Base-by-base conservation (phyloP, 2,329 filamentous ascomycete genomes). In the Aspergillus ruber region DNA sequence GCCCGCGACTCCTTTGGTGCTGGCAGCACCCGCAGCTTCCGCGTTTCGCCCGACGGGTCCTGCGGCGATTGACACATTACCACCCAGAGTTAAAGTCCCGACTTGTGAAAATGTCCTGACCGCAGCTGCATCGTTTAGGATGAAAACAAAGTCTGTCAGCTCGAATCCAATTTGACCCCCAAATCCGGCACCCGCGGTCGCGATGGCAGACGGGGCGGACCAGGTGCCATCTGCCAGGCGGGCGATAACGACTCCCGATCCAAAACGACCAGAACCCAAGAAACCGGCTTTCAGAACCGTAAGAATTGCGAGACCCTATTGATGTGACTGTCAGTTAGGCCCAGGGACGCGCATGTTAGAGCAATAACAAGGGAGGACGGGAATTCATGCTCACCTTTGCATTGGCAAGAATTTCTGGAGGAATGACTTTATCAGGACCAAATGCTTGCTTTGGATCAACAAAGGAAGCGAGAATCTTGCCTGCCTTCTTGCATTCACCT, bases 401-500 rank as follows among this genome's bases (percentile, higher is more conserved):
- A 69, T 88, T 88, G 55, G 86, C 86, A 60, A 98, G 83, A 59
- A 98, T 80, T 45, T 85, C 81, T 6, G 91, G 90, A 43, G 93
- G 93, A 60, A 98, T 98, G 66, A 98, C 84, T 71, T 97, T 97
- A 71, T 97, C 93, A 47, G 93, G 91, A 5, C 91, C 90, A 68
- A 97, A 95, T 17, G 91, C 75, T 74, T 97, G 91, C 64, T 84
- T 82, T 17, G 93, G 93, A 66, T 97, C 93, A 66, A 97, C 81
- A 68, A 98, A 98, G 10, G 90, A 95, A 41, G 87, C 82, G 58
- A 98, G 81, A 63, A 97, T 97, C 77, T 95, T 95, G 65, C 87
- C 87, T 66, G 90, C 93, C 74, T 98, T 98, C 71, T 86, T 93
- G 75, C 93, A 97, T 75, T 98, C 93, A 75, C 89, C 91, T 96